Conservation (phyloP, 805 yeast genomes). For the Yamadazyma kitorensis region DNA sequence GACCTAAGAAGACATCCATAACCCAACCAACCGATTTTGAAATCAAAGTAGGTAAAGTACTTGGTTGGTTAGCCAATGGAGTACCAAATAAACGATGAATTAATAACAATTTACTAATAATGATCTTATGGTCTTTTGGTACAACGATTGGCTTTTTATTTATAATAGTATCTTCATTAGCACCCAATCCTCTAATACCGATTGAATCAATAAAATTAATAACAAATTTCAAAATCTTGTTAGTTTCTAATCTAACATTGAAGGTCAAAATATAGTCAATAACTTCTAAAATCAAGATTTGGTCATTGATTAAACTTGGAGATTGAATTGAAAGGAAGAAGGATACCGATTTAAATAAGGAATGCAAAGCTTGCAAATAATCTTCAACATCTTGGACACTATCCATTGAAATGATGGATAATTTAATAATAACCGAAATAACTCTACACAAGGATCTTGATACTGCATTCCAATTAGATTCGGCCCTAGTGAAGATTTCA, state of each 20-base stretch:
- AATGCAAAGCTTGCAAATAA: conserved; percentile 28
- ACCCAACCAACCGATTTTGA: conserved; percentile 52
- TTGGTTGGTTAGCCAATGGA: conserved; percentile 25
- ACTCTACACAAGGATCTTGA: conserved; percentile 66
- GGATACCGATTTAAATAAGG: conserved; percentile 38
- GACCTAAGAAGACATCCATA: conserved; percentile 52
- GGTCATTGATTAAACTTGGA: conserved; percentile 55
- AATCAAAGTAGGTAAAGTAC: conserved; percentile 37
- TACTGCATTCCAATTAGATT: conserved; percentile 56
- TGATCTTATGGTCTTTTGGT: conserved; percentile 52
- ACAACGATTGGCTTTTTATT: conserved; percentile 16
- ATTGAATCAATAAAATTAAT: conserved; percentile 49
- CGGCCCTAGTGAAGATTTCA: conserved; percentile 46
- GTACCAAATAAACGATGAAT: conserved; percentile 53
- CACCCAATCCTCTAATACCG: conserved; percentile 56
- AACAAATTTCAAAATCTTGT: conserved; percentile 40
- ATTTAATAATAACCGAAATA: conserved; percentile 48
- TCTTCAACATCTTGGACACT: conserved; percentile 18
- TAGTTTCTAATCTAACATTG: conserved; percentile 34
- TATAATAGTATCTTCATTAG: conserved; percentile 30
- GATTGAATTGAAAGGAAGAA: conserved; percentile 48
- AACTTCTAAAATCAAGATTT: conserved; percentile 57
- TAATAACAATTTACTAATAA: conserved; percentile 58
- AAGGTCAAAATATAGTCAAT: conserved; percentile 55
- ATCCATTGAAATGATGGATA: conserved; percentile 26